Percentiles rank a stretch among this genome's conserved stretches.
These are phyloP conservation scores for Porpolomopsis calyptriformis DNA, from an alignment of 768 basidiomycete genomes.

Conservation along the genomic window DNA sequence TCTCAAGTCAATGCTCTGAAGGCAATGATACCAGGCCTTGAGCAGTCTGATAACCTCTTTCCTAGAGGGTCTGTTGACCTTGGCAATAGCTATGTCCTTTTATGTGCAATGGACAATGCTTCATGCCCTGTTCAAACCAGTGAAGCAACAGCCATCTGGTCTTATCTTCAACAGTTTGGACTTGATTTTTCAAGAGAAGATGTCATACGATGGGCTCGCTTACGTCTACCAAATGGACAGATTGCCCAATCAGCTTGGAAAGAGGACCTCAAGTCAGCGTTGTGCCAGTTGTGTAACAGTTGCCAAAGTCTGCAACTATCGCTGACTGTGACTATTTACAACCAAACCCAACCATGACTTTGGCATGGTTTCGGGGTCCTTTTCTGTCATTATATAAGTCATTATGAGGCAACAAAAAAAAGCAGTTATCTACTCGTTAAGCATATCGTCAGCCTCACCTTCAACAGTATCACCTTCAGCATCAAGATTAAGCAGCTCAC, in stretches of 20 bases:
- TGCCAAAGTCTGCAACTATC: conserved; percentile 2
- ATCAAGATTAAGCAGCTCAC: too few relatives aligned
- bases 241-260: conserved; percentile 6
- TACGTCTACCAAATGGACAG: conserved; percentile 10
- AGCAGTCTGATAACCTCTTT: background rate
- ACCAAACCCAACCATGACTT: too few relatives aligned
- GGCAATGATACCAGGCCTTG: conserved; percentile 3
- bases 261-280: conserved; percentile 6
- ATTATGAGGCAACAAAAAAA: too few relatives aligned
- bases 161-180: background rate
- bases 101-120: background rate
- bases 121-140: background rate
- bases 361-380: too few relatives aligned
- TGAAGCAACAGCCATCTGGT: background rate
- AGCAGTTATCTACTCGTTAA: too few relatives aligned
- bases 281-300: background rate
- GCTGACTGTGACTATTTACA: too few relatives aligned
- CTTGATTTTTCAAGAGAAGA: background rate
- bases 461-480: too few relatives aligned
- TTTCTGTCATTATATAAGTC: too few relatives aligned
- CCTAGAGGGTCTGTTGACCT: conserved; percentile 2
- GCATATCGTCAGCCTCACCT: too few relatives aligned
- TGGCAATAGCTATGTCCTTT: conserved; percentile 5
- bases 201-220: conserved; percentile 9
- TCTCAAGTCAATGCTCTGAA: conserved; percentile 5